Evolutionary conservation across 2,329 filamentous ascomycete species (phyloP).

Genomic region (Phialophora tarda): DNA sequence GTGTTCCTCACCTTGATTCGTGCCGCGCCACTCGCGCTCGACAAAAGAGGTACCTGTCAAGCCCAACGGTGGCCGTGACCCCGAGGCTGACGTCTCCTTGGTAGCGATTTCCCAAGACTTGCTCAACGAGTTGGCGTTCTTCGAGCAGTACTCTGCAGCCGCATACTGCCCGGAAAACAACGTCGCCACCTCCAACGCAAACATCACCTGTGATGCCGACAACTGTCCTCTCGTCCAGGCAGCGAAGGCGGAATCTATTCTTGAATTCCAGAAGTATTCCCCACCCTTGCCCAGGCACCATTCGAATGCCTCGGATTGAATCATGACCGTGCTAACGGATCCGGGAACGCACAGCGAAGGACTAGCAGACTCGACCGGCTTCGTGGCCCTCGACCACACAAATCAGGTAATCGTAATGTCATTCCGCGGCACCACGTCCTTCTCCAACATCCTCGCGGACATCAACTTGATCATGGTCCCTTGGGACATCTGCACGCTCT

Average conservation of each 20-base stretch:
- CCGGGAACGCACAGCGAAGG: slow-evolving; percentile 38
- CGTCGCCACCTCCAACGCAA: slow-evolving; percentile 49
- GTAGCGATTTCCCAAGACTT: slow-evolving; percentile 49
- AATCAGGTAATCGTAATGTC: slow-evolving; percentile 47
- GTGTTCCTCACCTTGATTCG: slow-evolving; percentile 2
- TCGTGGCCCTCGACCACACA: slow-evolving; percentile 53
- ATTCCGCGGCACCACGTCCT: slow-evolving; percentile 45
- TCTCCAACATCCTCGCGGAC: slow-evolving; percentile 44
- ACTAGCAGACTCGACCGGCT: slow-evolving; percentile 52
- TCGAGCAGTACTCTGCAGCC: slow-evolving; percentile 60
- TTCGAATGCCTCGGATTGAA: background rate
- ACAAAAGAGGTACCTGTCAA: slow-evolving; percentile 21
- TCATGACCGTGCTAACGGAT: background rate
- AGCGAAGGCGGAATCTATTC: slow-evolving; percentile 53
- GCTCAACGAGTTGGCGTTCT: slow-evolving; percentile 53
- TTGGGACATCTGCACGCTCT: slow-evolving; percentile 53
- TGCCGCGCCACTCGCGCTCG: slow-evolving; percentile 19
- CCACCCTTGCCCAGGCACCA: background rate
- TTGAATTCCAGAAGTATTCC: slow-evolving; percentile 56
- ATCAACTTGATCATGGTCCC: slow-evolving; percentile 40
- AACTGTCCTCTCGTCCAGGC: slow-evolving; percentile 58
- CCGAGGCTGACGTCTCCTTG: background rate
- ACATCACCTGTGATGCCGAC: slow-evolving; percentile 52
- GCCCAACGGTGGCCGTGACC: background rate
- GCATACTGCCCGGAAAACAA: slow-evolving; percentile 59